Percentiles rank a stretch among this genome's conserved stretches.
phyloP scores from a whole-genome alignment of 306 rosid genomes.

The Gillenia trifoliata region DNA sequence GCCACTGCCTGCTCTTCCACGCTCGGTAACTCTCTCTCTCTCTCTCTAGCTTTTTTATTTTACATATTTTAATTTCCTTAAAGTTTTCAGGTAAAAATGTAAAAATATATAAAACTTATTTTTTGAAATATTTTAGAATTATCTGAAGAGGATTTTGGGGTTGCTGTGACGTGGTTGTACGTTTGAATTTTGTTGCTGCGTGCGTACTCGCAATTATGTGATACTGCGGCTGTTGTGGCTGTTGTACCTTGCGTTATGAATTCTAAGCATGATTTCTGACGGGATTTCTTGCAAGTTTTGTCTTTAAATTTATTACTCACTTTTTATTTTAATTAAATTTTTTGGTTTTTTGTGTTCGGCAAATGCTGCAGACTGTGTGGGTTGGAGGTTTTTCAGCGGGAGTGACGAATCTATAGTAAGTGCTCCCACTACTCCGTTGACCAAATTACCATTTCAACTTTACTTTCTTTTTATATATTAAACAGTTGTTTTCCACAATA shows the following conservation, averaged over 20 bases:
- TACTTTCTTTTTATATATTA: background rate
- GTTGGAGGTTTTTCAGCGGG: conserved; percentile 66
- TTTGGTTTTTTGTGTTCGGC: conserved; percentile 3
- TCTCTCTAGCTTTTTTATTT: background rate
- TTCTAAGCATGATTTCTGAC: background rate
- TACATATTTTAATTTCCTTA: background rate
- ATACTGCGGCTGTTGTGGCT: background rate
- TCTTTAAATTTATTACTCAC: background rate
- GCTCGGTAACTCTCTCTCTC: conserved; percentile 33
- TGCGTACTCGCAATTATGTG: too few species aligned
- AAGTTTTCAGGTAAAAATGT: background rate
- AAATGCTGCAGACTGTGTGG: conserved; percentile 55
- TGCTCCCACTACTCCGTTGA: conserved; percentile 4
- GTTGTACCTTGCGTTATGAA: background rate
- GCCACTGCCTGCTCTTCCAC: conserved; percentile 60
- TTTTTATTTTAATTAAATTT: background rate
- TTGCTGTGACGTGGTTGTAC: background rate
- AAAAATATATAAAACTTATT: background rate
- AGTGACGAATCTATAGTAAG: conserved; percentile 67
- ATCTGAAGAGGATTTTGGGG: background rate
- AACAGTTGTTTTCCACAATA: background rate
- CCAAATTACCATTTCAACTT: conserved; percentile 19
- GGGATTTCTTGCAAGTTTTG: background rate
- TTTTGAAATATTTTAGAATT: background rate
- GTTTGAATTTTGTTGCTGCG: background rate